These are phyloP conservation scores for Telfairia occidentalis DNA, from an alignment of 331 rosid species.

Conservation along the genomic window DNA sequence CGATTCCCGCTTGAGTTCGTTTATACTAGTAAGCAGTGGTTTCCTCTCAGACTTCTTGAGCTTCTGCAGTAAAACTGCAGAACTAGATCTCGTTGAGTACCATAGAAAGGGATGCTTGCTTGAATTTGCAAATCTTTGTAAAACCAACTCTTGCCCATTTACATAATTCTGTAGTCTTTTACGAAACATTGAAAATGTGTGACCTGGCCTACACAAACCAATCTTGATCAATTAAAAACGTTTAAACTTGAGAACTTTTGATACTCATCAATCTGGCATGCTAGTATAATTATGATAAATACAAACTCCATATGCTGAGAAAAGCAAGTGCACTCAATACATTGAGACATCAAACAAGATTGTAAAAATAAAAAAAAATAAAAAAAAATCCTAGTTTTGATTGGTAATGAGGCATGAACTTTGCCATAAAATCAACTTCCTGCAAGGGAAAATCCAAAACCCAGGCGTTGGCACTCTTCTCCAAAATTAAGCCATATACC, in stretches of 20 bases:
- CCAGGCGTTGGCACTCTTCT: neutral
- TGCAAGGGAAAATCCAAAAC: neutral
- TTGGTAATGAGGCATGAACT: no score
- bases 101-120: slow-evolving; percentile 8
- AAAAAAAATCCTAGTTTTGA: neutral
- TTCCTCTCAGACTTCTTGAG: slow-evolving; percentile 45
- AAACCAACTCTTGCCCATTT: slow-evolving; percentile 14
- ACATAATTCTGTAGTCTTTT: slow-evolving; percentile 20
- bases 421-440: neutral
- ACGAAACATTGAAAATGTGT: slow-evolving; percentile 21
- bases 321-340: neutral
- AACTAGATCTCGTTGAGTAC: slow-evolving; percentile 23
- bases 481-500: no score
- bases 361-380: neutral
- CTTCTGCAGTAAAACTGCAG: slow-evolving; percentile 26
- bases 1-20: slow-evolving; percentile 47
- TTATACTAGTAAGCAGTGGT: slow-evolving; percentile 35
- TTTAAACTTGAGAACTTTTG: no score
- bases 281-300: neutral
- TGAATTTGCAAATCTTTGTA: slow-evolving; percentile 12
- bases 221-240: neutral
- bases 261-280: neutral
- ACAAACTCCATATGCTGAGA: neutral
- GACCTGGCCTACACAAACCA: neutral
- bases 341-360: neutral